Conservation (phyloP, 208 protist species). For the Polymyxa betae region DNA sequence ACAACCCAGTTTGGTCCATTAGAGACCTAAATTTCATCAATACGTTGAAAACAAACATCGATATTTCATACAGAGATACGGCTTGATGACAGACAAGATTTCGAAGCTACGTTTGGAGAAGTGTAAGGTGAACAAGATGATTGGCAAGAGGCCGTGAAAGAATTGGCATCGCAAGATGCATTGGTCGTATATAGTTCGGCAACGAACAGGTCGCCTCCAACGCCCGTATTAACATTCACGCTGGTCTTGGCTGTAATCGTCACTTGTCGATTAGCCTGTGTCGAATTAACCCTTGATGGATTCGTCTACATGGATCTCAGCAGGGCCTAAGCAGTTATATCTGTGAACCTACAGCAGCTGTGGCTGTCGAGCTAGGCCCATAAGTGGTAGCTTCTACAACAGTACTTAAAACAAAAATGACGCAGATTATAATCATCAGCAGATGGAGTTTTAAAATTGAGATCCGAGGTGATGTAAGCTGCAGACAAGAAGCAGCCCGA, state of each 20-base stretch:
- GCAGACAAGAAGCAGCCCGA: too few species aligned
- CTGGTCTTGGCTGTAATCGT: slow-evolving; percentile 18
- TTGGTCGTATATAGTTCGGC: slow-evolving; percentile 50
- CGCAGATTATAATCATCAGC: too few species aligned
- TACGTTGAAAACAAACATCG: not conserved
- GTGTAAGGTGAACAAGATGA: slow-evolving; percentile 40
- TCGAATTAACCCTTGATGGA: not conserved
- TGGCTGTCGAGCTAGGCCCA: slow-evolving; percentile 25
- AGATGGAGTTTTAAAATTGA: too few species aligned
- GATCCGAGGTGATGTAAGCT: too few species aligned
- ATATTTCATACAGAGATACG: not conserved
- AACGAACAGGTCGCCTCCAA: slow-evolving; percentile 43
- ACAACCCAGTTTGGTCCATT: slow-evolving; percentile 36
- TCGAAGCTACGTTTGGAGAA: not conserved
- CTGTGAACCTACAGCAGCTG: not conserved
- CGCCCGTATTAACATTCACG: not conserved
- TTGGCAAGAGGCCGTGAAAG: not conserved
- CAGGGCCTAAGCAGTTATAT: not conserved
- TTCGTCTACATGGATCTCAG: slow-evolving; percentile 31
- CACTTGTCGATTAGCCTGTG: not conserved
- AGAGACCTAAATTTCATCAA: not conserved
- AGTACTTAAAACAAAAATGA: too few species aligned
- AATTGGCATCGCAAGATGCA: slow-evolving; percentile 1
- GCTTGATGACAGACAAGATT: not conserved
- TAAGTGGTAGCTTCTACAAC: not conserved